Percentiles rank a stretch among this genome's conserved stretches.
Evolutionary conservation across 257 asterid species (phyloP).

Genomic region (Plectranthus barbatus): DNA sequence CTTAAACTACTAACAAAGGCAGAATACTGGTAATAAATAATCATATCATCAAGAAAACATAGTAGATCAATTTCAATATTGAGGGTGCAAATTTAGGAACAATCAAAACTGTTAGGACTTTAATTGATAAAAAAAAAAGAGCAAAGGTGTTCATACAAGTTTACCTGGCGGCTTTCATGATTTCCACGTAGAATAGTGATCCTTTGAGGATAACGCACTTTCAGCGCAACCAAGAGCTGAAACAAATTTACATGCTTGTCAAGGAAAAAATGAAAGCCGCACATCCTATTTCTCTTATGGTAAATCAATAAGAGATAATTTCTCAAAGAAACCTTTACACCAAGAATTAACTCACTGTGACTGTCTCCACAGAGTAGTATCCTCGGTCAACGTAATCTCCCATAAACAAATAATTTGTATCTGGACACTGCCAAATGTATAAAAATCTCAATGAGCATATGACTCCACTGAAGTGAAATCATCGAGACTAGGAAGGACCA

Average conservation of each 20-base stretch:
- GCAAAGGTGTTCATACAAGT: background rate
- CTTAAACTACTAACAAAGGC: constrained; percentile 1
- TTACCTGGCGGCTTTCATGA: constrained; percentile 86
- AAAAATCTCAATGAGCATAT: constrained; percentile 12
- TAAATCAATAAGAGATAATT: background rate
- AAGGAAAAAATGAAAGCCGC: background rate
- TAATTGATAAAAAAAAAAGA: background rate
- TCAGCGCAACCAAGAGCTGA: constrained; percentile 59
- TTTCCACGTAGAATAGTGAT: constrained; percentile 70
- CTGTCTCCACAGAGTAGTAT: constrained; percentile 83
- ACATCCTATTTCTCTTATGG: background rate
- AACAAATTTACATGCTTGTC: constrained; percentile 8
- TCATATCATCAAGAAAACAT: constrained; percentile 1
- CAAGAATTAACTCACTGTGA: constrained; percentile 40
- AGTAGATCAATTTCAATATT: constrained; percentile 7
- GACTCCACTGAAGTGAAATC: background rate
- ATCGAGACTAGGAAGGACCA: background rate
- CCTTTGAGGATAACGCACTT: constrained; percentile 56
- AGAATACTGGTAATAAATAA: background rate
- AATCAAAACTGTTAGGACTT: constrained; percentile 22
- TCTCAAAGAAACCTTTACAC: background rate
- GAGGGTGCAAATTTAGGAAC: background rate
- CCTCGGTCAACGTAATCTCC: constrained; percentile 92
- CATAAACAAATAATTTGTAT: constrained; percentile 82
- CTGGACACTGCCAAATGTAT: constrained; percentile 59